Conservation (phyloP, 345 rosid species). For the Euclidium syriacum region DNA sequence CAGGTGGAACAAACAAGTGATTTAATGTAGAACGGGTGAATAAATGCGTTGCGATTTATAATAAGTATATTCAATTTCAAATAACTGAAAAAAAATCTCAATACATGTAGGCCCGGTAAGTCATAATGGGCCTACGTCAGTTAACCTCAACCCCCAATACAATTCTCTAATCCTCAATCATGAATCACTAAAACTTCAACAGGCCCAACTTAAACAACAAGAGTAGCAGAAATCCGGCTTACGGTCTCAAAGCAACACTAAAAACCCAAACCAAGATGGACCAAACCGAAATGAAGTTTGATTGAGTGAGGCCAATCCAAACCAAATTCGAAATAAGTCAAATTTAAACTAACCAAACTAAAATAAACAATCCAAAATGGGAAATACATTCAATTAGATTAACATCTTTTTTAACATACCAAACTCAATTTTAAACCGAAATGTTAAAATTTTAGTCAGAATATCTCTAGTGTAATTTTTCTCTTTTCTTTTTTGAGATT, state of each 20-base stretch:
- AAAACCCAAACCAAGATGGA: not conserved
- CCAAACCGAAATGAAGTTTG: not conserved
- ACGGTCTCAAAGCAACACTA: not conserved
- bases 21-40: too few species aligned
- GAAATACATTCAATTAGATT: too few species aligned
- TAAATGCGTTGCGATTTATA: too few species aligned
- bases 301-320: not conserved
- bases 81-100: too few species aligned
- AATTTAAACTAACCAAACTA: not conserved
- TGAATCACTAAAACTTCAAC: not conserved
- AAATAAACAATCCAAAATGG: not conserved
- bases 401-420: too few species aligned
- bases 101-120: too few species aligned
- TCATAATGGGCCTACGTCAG: not conserved
- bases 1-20: too few species aligned
- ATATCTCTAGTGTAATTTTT: not conserved
- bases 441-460: not conserved
- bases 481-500: not conserved
- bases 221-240: not conserved
- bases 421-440: not conserved
- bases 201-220: slow-evolving; percentile 9
- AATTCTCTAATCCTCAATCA: not conserved
- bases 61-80: too few species aligned
- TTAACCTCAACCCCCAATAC: not conserved
- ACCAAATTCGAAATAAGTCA: too few species aligned